phyloP scores from a whole-genome alignment of 2,329 filamentous ascomycete species.

The Trichoderma koningiopsis region DNA sequence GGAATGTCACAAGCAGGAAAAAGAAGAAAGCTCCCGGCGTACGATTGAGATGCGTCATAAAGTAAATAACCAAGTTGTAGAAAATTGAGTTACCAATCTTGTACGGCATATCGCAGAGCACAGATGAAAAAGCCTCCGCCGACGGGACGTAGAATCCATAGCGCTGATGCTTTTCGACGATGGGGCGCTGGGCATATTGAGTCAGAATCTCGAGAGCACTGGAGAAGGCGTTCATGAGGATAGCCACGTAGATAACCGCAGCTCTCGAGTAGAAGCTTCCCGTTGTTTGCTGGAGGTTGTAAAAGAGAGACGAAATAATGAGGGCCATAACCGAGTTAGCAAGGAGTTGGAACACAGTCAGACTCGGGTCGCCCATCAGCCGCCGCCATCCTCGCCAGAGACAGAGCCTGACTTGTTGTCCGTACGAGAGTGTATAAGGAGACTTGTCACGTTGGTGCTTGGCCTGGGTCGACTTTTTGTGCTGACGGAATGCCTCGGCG shows the following conservation, averaged over 20 bases:
- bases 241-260: constrained; percentile 55
- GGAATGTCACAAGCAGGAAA: constrained; percentile 50
- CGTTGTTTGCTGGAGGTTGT: constrained; percentile 46
- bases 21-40: constrained; percentile 49
- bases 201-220: constrained; percentile 43
- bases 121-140: constrained; percentile 40
- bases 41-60: constrained; percentile 47
- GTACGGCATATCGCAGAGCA: constrained; percentile 48
- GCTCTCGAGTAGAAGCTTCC: constrained; percentile 49
- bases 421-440: constrained; percentile 49
- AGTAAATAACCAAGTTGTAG: constrained; percentile 46
- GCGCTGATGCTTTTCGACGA: constrained; percentile 45
- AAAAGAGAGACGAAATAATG: constrained; percentile 56
- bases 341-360: constrained; percentile 25
- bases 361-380: constrained; percentile 23
- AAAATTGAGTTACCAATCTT: constrained; percentile 44
- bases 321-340: constrained; percentile 51
- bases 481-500: constrained; percentile 23
- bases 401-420: constrained; percentile 46
- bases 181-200: constrained; percentile 41
- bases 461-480: constrained; percentile 26
- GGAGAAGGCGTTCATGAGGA: constrained; percentile 55
- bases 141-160: constrained; percentile 46
- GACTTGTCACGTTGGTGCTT: constrained; percentile 46
- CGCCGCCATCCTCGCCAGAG: constrained; percentile 35